Base-by-base conservation (phyloP, 768 basidiomycete genomes). In the Mycena rebaudengoi region DNA sequence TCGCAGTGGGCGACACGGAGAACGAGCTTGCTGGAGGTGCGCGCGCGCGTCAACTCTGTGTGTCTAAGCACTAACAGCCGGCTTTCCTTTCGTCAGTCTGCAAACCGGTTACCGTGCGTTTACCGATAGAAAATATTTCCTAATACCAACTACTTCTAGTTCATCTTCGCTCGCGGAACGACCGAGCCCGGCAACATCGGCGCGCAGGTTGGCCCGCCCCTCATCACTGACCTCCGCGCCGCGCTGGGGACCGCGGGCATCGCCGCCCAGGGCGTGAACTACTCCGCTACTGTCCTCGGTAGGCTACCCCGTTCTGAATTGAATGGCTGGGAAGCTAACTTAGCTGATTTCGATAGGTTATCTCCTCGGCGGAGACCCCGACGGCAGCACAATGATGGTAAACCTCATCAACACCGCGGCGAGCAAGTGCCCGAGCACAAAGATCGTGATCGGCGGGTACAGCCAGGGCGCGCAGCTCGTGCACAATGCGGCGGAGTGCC, bases 381-480 rank as follows among this genome's bases (percentile, higher is more conserved):
- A 29, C 5, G 55, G 55, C 23, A 46, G 14, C 21, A 26, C 21
- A 3, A 57, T 44, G 30, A 45, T 57, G 55, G 4, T 12, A 2
- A n/a, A 12, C 8, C 55, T 57, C 21, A 57, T 57, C 16, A 57
- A 57, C 44, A 45, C 43, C 23, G 55, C 55, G 23, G 55, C 55
- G 23, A 33, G 8, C 16, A 18, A 57, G 43, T 57, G 55, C 32
- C 55, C 55, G 16, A 26, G 21, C 32, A 57, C 55, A 14, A 32
- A 57, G 23, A 57, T 57, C 25, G 55, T 57, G 6, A 33, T 57
- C 30, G 41, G 55, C 18, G 55, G 55, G 8, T 57, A 57, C 55
- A 57, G 55, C 55, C 55, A 57, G 44, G 55, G 55, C 7, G 55
- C 55, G 18, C 55, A 57, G 44, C 43, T 57, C 32, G 33, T 37